Conservation (phyloP, 1,284 basidiomycete genomes). For the Coniferiporia sulphurascens region DNA sequence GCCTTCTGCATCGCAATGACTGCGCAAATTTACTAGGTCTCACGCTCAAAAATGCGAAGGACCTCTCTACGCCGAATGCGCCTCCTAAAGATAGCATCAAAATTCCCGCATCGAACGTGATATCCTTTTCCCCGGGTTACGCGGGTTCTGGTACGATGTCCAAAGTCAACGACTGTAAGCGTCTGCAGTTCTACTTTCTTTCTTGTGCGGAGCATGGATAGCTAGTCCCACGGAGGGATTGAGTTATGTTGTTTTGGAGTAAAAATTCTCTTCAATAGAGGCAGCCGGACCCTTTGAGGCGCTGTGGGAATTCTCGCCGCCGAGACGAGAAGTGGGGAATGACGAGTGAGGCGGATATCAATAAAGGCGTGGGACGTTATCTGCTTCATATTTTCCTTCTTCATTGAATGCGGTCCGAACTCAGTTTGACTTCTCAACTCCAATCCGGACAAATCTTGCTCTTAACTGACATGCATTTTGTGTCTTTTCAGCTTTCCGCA, state of each 20-base stretch:
- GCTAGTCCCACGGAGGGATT: neutral
- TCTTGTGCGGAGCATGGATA: neutral
- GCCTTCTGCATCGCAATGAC: neutral
- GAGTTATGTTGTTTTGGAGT: neutral
- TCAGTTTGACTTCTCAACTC: neutral
- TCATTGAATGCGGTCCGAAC: neutral
- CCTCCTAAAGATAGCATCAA: slow-evolving; percentile 66
- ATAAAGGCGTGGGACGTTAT: neutral
- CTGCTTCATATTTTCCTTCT: neutral
- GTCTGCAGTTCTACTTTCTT: neutral
- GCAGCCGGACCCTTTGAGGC: too few relatives aligned
- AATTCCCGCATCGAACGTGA: slow-evolving; percentile 66
- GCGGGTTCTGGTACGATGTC: slow-evolving; percentile 57
- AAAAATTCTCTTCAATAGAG: too few relatives aligned
- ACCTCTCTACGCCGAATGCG: slow-evolving; percentile 55
- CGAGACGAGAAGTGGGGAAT: too few relatives aligned
- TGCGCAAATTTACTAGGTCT: slow-evolving; percentile 38
- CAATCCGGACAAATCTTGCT: neutral
- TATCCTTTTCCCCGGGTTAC: slow-evolving; percentile 66
- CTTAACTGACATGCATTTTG: neutral
- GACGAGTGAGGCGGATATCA: neutral
- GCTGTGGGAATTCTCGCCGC: too few relatives aligned
- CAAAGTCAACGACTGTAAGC: slow-evolving; percentile 52
- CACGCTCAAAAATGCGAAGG: slow-evolving; percentile 70
- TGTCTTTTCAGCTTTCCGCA: slow-evolving; percentile 66